These are phyloP conservation scores for Niveomyces coronatus DNA, from an alignment of 2,329 filamentous ascomycete species.

Conservation along the genomic window DNA sequence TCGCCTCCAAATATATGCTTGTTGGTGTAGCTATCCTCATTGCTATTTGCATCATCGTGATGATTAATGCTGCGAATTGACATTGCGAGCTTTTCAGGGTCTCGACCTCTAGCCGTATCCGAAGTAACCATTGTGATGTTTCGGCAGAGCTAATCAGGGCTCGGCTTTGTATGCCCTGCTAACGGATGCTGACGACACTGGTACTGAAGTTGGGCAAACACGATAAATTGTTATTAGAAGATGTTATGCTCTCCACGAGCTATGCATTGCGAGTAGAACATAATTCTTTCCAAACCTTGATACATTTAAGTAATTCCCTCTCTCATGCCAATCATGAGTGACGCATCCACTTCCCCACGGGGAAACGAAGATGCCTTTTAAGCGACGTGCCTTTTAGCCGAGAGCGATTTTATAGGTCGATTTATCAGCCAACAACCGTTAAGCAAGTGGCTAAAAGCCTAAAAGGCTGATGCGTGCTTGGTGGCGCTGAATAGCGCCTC, in stretches of 20 bases:
- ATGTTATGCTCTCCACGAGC: too few species aligned
- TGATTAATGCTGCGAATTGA: background rate
- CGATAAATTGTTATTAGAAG: too few species aligned
- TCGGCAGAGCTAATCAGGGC: background rate
- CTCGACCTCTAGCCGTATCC: background rate
- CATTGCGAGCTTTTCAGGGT: background rate
- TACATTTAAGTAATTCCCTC: background rate
- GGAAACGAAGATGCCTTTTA: background rate
- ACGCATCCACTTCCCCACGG: slow-evolving; percentile 1
- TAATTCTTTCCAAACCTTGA: background rate
- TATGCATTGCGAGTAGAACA: background rate
- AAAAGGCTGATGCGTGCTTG: background rate
- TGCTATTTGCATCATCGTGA: background rate
- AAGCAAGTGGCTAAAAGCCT: background rate
- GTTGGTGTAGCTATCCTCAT: background rate
- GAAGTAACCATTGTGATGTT: background rate
- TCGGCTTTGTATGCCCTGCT: background rate
- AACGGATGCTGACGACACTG: too few species aligned
- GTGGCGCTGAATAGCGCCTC: background rate
- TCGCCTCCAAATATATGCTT: background rate
- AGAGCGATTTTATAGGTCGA: background rate
- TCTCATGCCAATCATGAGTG: background rate
- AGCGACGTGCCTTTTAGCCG: background rate
- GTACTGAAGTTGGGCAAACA: too few species aligned
- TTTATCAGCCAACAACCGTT: background rate